phyloP scores from a whole-genome alignment of 805 yeast genomes.

The Candida glaebosa region DNA sequence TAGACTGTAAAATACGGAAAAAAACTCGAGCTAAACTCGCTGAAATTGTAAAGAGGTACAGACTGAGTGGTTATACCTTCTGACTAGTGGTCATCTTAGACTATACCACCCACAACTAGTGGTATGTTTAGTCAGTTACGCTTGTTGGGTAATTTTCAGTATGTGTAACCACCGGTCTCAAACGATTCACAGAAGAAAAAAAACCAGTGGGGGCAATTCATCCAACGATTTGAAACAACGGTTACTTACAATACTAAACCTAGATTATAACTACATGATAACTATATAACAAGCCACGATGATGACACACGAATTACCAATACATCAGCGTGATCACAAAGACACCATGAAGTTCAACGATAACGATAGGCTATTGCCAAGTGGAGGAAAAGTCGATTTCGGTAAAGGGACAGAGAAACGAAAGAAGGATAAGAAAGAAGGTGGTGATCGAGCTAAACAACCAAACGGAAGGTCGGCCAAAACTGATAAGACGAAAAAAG shows the following conservation, averaged over 20 bases:
- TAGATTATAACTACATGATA: conserved; percentile 2
- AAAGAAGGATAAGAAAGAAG: background rate
- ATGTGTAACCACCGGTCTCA: background rate
- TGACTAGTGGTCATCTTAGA: too few relatives aligned
- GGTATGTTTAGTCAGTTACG: too few relatives aligned
- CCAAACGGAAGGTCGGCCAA: conserved; percentile 5
- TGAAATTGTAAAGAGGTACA: too few relatives aligned
- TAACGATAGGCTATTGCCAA: conserved; percentile 23
- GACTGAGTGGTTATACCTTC: too few relatives aligned
- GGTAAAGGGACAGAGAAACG: conserved; percentile 15
- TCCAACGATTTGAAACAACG: background rate
- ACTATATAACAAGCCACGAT: conserved; percentile 10
- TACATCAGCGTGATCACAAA: conserved; percentile 16
- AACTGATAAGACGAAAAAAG: conserved; percentile 7
- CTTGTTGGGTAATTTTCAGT: background rate
- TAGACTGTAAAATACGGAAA: too few relatives aligned
- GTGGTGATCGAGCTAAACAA: background rate
- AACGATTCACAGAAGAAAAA: conserved; percentile 5
- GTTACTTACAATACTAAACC: background rate
- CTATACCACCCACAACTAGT: too few relatives aligned
- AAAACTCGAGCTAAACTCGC: background rate
- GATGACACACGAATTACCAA: conserved; percentile 36
- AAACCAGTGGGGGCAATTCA: conserved; percentile 6
- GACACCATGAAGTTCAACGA: conserved; percentile 8
- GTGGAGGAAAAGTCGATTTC: conserved; percentile 28